Evolutionary conservation across 148 eudicot genomes (phyloP).

Genomic region (Oxyria digyna): DNA sequence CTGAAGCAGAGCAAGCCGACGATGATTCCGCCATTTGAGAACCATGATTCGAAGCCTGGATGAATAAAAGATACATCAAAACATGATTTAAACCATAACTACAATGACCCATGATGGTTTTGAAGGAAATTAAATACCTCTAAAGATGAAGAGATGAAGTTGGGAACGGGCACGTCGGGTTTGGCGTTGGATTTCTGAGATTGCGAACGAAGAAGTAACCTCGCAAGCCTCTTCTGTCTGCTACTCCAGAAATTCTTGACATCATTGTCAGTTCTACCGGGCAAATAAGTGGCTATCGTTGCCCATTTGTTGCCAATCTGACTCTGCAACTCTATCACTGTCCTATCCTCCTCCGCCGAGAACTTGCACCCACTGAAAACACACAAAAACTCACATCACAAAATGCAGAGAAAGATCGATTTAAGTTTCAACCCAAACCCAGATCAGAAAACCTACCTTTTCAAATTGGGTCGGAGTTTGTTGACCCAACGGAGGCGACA

Average conservation of each 20-base stretch:
- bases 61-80: no score
- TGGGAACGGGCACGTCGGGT: no score
- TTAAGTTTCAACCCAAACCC: not conserved
- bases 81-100: no score
- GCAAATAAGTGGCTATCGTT: slow-evolving; percentile 49
- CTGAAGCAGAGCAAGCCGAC: no score
- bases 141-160: slow-evolving; percentile 25
- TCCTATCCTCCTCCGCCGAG: slow-evolving; percentile 67
- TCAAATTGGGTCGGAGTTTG: slow-evolving; percentile 80
- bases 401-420: not conserved
- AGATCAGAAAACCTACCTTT: slow-evolving; percentile 38
- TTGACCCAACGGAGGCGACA: slow-evolving; percentile 98
- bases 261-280: slow-evolving; percentile 74
- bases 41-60: not conserved
- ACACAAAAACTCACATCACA: not conserved
- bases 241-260: slow-evolving; percentile 97
- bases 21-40: no score
- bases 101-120: no score
- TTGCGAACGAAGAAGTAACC: no score
- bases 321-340: slow-evolving; percentile 57
- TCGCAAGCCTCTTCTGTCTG: slow-evolving; percentile 55
- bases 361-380: slow-evolving; percentile 61
- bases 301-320: slow-evolving; percentile 83
- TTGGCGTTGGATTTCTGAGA: no score
- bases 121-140: no score